Evolutionary conservation across 352 stramenopile species (phyloP).

Genomic region (Globisporangium echinulatum): DNA sequence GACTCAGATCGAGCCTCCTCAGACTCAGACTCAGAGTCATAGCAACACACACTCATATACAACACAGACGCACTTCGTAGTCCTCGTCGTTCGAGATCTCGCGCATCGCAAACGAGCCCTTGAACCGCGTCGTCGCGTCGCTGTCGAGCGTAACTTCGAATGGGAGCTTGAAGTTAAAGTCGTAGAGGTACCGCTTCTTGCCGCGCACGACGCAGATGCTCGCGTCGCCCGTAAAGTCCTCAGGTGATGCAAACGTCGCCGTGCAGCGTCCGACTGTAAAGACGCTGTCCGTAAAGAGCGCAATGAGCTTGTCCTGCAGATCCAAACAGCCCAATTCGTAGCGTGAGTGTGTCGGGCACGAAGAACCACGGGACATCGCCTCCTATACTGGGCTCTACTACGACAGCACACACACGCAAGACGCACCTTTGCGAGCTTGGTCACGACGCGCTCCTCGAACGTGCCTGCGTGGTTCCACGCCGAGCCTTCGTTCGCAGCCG

Average conservation of each 20-base stretch:
- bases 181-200: slow-evolving; percentile 86
- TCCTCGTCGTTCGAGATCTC: slow-evolving; percentile 87
- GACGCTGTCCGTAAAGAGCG: slow-evolving; percentile 37
- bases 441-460: slow-evolving; percentile 87
- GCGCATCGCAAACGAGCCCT: slow-evolving; percentile 64
- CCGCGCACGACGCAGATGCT: slow-evolving; percentile 85
- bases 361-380: no score
- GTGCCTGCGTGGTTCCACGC: slow-evolving; percentile 91
- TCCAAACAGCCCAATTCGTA: no score
- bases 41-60: neutral
- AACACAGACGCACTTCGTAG: slow-evolving; percentile 53
- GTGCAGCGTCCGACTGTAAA: slow-evolving; percentile 36
- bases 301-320: slow-evolving; percentile 43
- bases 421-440: slow-evolving; percentile 70
- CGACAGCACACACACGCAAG: neutral
- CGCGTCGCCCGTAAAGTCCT: slow-evolving; percentile 78
- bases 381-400: no score
- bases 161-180: slow-evolving; percentile 75
- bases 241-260: slow-evolving; percentile 45
- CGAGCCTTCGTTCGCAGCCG: slow-evolving; percentile 61
- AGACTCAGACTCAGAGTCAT: no score
- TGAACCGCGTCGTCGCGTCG: slow-evolving; percentile 31
- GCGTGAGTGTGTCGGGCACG: no score
- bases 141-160: slow-evolving; percentile 57
- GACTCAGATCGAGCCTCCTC: no score